phyloP scores from a whole-genome alignment of 164 flowering plant genomes.

The Houttuynia cordata region DNA sequence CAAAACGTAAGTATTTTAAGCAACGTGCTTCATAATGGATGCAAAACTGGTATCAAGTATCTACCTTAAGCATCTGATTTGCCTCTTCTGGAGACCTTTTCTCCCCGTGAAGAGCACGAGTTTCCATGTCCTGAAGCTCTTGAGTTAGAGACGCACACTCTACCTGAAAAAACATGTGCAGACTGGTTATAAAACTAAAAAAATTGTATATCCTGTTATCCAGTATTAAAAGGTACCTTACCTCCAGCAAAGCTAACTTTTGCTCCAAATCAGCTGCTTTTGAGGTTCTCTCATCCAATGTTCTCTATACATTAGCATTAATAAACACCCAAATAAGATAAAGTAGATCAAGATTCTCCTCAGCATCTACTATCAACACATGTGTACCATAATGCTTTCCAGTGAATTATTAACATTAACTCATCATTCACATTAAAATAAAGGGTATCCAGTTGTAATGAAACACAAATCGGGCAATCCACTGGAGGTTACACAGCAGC shows the following conservation, averaged over 20 bases:
- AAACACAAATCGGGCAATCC: too few relatives aligned
- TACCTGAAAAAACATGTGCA: constrained; percentile 35
- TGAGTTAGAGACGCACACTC: constrained; percentile 84
- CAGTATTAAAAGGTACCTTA: constrained; percentile 12
- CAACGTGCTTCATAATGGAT: not conserved
- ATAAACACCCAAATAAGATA: not conserved
- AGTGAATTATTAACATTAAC: too few relatives aligned
- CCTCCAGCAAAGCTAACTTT: constrained; percentile 91
- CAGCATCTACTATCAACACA: not conserved
- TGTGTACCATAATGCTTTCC: too few relatives aligned
- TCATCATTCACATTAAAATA: too few relatives aligned
- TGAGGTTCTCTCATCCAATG: constrained; percentile 82
- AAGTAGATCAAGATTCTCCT: not conserved
- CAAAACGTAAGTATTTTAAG: not conserved
- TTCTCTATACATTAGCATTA: constrained; percentile 38
- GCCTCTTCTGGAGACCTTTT: constrained; percentile 87
- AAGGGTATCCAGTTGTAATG: too few relatives aligned
- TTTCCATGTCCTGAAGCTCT: constrained; percentile 96
- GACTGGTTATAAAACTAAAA: constrained; percentile 1
- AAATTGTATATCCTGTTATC: not conserved
- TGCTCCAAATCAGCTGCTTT: constrained; percentile 85
- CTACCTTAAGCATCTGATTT: constrained; percentile 84
- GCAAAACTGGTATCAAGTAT: not conserved
- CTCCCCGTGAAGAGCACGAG: constrained; percentile 71
- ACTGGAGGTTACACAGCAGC: too few relatives aligned